A percentile compares a stretch with the other conserved stretches of the same genome.
Evolutionary conservation across 345 rosid species (phyloP).

Genomic region (Citrus hindsii): DNA sequence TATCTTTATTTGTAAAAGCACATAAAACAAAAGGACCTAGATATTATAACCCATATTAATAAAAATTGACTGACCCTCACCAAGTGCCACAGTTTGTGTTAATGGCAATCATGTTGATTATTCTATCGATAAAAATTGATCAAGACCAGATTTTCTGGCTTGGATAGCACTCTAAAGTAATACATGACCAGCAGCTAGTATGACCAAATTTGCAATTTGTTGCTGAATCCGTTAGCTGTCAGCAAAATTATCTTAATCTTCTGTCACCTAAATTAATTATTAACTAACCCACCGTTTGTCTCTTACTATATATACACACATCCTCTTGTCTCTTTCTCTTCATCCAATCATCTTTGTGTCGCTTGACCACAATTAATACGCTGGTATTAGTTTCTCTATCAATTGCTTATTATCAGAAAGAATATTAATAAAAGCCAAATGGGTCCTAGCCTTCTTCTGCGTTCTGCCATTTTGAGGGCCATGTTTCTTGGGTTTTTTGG

Average conservation of each 20-base stretch:
- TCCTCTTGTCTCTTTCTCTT: slow-evolving; percentile 4
- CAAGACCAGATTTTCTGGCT: slow-evolving; percentile 5
- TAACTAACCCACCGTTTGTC: slow-evolving; percentile 7
- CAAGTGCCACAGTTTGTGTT: background rate
- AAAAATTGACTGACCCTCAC: background rate
- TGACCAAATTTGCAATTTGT: slow-evolving; percentile 11
- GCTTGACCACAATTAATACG: background rate
- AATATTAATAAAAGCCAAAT: background rate
- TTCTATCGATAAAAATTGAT: background rate
- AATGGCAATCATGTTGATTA: background rate
- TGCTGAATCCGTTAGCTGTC: background rate
- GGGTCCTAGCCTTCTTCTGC: slow-evolving; percentile 10
- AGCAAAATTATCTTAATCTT: slow-evolving; percentile 9
- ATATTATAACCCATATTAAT: too few species aligned
- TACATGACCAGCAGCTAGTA: slow-evolving; percentile 9
- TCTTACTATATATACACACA: slow-evolving; percentile 22
- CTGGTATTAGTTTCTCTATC: slow-evolving; percentile 1
- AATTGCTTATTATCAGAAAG: background rate
- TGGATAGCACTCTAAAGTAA: slow-evolving; percentile 30
- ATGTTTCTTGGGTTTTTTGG: slow-evolving; percentile 13
- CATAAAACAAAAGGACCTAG: too few species aligned
- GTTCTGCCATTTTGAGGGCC: background rate
- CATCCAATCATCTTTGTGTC: slow-evolving; percentile 7
- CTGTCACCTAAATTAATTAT: slow-evolving; percentile 29
- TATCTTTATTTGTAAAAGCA: too few species aligned